phyloP scores from a whole-genome alignment of 257 asterid species.

The Cinchona pubescens region DNA sequence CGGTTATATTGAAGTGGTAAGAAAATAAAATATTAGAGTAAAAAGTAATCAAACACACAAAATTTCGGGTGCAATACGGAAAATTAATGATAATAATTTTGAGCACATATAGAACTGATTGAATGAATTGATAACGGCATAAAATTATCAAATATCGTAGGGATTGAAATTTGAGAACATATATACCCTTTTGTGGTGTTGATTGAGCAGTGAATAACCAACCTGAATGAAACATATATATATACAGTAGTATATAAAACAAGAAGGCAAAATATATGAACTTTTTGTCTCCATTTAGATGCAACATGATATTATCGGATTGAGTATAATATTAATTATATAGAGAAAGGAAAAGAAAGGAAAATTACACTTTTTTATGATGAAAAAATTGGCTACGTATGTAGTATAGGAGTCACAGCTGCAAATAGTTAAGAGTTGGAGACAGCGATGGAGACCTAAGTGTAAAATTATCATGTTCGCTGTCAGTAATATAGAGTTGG shows the following conservation, averaged over 20 bases:
- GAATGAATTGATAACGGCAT: not conserved
- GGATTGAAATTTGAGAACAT: constrained; percentile 9
- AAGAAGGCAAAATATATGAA: not conserved
- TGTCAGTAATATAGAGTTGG: constrained; percentile 39
- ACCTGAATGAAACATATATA: not conserved
- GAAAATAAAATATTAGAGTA: no score
- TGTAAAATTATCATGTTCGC: constrained; percentile 39
- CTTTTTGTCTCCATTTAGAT: constrained; percentile 17
- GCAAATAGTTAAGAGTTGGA: constrained; percentile 25
- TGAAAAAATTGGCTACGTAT: constrained; percentile 41
- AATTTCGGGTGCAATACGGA: no score
- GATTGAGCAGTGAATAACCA: not conserved
- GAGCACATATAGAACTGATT: not conserved
- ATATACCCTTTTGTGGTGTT: no score
- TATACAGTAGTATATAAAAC: not conserved
- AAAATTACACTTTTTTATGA: constrained; percentile 24
- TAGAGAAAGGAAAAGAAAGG: not conserved
- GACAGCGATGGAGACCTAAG: constrained; percentile 39
- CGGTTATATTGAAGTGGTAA: no score
- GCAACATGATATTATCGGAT: constrained; percentile 3
- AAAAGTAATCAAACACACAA: no score
- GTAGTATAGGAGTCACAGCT: constrained; percentile 30
- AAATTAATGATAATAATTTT: not conserved
- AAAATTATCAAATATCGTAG: not conserved
- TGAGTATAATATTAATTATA: no score